Evolutionary conservation across 768 basidiomycete species (phyloP).

Genomic region (Hydnum rufescens): DNA sequence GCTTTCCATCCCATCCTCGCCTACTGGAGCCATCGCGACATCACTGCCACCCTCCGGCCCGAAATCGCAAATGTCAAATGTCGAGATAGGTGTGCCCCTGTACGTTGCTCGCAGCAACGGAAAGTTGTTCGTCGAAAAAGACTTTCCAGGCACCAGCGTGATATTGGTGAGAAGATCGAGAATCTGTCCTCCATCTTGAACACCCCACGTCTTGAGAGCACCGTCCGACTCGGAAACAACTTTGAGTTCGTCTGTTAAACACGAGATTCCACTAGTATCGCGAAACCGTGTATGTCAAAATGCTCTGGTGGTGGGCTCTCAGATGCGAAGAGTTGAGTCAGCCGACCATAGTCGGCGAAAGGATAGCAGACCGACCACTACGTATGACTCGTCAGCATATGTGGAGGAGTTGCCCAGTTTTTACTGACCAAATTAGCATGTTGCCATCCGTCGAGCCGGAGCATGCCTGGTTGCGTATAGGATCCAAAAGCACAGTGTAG

Average conservation of each 20-base stretch:
- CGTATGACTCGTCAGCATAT: constrained; percentile 77
- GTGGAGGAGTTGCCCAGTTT: constrained; percentile 59
- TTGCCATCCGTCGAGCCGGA: constrained; percentile 98
- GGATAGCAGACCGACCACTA: constrained; percentile 85
- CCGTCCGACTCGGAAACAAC: constrained; percentile 92
- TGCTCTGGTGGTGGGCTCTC: constrained; percentile 76
- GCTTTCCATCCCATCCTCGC: constrained; percentile 9
- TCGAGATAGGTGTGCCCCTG: constrained; percentile 61
- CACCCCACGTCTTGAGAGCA: constrained; percentile 95
- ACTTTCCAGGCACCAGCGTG: constrained; percentile 96
- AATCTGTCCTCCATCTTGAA: constrained; percentile 65
- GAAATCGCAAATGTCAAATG: constrained; percentile 25
- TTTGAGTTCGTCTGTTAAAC: constrained; percentile 97
- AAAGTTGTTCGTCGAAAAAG: constrained; percentile 82
- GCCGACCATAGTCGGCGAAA: constrained; percentile 84
- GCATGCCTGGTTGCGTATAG: constrained; percentile 69
- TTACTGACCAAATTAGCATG: constrained; percentile 84
- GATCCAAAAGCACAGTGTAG: constrained; percentile 87
- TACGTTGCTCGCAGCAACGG: constrained; percentile 82
- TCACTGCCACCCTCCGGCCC: constrained; percentile 10
- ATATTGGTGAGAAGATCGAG: constrained; percentile 81
- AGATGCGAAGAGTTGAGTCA: constrained; percentile 84
- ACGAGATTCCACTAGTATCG: constrained; percentile 95
- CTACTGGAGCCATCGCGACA: constrained; percentile 12
- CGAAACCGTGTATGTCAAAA: constrained; percentile 66